Evolutionary conservation across 2,329 filamentous ascomycete species (phyloP).

Genomic region (Pseudocercospora fuligena): DNA sequence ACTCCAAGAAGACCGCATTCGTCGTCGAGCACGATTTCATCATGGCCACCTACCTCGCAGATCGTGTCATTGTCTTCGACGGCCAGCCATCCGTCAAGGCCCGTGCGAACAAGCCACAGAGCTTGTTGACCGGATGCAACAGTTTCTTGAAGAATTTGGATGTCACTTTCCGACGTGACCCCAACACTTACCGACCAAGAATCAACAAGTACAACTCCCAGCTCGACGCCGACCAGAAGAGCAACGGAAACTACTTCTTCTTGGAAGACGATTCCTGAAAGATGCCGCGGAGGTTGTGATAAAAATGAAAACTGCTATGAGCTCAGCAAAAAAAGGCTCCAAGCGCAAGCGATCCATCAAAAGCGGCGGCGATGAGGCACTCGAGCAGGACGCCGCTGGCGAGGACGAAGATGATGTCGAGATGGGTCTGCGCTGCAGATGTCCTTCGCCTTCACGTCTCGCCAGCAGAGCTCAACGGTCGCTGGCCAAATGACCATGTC

Average conservation of each 20-base stretch:
- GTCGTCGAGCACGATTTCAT: constrained; percentile 99
- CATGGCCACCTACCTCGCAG: constrained; percentile 83
- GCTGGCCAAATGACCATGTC: constrained; percentile 1
- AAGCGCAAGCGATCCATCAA: constrained; percentile 37
- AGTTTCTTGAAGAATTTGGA: constrained; percentile 94
- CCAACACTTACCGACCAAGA: constrained; percentile 91
- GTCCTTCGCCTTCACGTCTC: constrained; percentile 14
- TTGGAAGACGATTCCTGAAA: constrained; percentile 82
- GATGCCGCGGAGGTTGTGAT: constrained; percentile 51
- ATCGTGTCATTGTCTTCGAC: constrained; percentile 98
- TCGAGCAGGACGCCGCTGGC: constrained; percentile 66
- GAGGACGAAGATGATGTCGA: constrained; percentile 59
- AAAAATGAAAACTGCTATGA: constrained; percentile 15
- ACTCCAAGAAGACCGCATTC: constrained; percentile 99
- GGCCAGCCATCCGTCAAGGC: constrained; percentile 87
- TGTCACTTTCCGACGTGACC: constrained; percentile 97
- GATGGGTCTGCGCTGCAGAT: constrained; percentile 15
- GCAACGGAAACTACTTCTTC: constrained; percentile 97
- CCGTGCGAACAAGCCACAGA: constrained; percentile 88
- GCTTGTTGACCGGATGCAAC: constrained; percentile 93
- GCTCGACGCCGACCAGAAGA: constrained; percentile 97
- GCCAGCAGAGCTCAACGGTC: constrained; percentile 8
- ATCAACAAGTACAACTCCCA: constrained; percentile 98
- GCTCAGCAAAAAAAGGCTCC: constrained; percentile 14
- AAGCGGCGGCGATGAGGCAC: constrained; percentile 58